These are phyloP conservation scores for Castanea mollissima DNA, from an alignment of 306 rosid genomes.

Conservation along the genomic window DNA sequence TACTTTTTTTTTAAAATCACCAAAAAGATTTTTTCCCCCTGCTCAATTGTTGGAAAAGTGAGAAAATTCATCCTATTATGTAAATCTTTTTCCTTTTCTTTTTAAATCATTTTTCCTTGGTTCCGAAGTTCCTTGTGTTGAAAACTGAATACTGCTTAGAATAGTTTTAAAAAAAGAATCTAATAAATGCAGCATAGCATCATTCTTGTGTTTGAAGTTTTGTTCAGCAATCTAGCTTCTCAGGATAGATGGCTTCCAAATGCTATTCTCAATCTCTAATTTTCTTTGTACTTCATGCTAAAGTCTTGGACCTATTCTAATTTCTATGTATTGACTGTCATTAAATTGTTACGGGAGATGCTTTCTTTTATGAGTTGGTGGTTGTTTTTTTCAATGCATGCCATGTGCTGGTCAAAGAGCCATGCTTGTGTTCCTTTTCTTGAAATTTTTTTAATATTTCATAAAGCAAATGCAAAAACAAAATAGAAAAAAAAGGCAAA, in stretches of 20 bases:
- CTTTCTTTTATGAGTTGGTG: not conserved
- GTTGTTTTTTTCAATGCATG: not conserved
- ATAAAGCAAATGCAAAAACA: no score
- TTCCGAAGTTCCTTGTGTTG: constrained; percentile 29
- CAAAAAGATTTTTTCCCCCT: constrained; percentile 7
- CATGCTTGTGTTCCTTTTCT: not conserved
- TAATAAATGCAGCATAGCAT: constrained; percentile 10
- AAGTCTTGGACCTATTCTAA: no score
- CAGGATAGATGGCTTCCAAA: not conserved
- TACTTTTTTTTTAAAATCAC: constrained; percentile 4
- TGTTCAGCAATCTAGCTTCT: not conserved
- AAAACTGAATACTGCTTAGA: constrained; percentile 29
- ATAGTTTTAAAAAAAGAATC: constrained; percentile 10
- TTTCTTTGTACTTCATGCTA: not conserved
- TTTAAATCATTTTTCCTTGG: not conserved
- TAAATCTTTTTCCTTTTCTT: constrained; percentile 39
- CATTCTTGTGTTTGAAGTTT: not conserved
- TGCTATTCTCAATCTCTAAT: not conserved
- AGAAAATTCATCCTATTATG: constrained; percentile 35
- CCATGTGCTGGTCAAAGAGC: no score
- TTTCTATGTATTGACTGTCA: no score
- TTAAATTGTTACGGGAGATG: no score
- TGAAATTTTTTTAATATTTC: not conserved
- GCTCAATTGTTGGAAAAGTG: constrained; percentile 41
- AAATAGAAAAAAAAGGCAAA: no score